Evolutionary conservation across 768 basidiomycete genomes (phyloP).

Genomic region (Lactarius quietus): DNA sequence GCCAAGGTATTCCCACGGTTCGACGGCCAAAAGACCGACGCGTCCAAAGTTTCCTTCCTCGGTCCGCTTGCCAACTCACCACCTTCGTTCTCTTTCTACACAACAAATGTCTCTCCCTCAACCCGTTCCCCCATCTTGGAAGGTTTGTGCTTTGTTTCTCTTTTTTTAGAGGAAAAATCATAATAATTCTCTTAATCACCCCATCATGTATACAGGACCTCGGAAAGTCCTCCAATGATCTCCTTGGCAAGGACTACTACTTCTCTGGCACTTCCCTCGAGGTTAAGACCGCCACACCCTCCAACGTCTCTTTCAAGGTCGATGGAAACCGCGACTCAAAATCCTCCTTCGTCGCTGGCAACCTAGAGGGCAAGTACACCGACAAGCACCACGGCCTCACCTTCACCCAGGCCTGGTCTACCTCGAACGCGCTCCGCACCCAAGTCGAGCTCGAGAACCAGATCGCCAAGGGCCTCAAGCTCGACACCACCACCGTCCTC

Average conservation of each 20-base stretch:
- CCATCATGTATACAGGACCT: constrained; percentile 59
- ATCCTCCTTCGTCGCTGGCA: constrained; percentile 70
- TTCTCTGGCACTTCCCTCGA: constrained; percentile 70
- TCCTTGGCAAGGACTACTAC: constrained; percentile 89
- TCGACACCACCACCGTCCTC: constrained; percentile 82
- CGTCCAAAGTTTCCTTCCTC: constrained; percentile 27
- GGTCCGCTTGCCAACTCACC: constrained; percentile 31
- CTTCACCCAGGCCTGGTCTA: constrained; percentile 96
- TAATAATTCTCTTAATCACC: neutral
- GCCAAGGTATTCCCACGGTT: neutral
- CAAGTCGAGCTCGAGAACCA: constrained; percentile 95
- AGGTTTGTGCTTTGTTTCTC: constrained; percentile 49
- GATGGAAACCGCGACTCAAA: constrained; percentile 77
- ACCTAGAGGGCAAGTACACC: constrained; percentile 93
- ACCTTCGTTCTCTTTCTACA: constrained; percentile 8
- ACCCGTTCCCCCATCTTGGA: constrained; percentile 96
- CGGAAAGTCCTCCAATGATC: constrained; percentile 96
- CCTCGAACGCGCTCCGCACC: constrained; percentile 86
- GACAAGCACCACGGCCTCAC: constrained; percentile 91
- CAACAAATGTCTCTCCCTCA: constrained; percentile 84
- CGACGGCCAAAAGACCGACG: constrained; percentile 11
- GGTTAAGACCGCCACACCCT: constrained; percentile 86
- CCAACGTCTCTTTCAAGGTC: constrained; percentile 92
- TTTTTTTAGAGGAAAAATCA: neutral
- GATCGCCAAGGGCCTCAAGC: constrained; percentile 95